Evolutionary conservation across 257 asterid species (phyloP).

Genomic region (Solanum appendiculatum): DNA sequence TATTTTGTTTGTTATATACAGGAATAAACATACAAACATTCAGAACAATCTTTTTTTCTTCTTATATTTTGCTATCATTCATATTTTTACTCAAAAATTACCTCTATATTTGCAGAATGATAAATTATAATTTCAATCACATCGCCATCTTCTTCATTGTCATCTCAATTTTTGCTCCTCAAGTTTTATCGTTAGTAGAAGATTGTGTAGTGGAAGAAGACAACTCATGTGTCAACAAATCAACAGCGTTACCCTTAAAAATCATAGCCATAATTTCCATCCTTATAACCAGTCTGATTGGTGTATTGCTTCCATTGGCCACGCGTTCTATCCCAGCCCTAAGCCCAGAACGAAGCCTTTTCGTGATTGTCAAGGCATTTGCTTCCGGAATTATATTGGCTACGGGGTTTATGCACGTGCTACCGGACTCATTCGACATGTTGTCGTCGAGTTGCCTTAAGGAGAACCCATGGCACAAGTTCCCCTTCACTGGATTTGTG

Average conservation of each 20-base stretch:
- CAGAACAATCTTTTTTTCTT: too few species aligned
- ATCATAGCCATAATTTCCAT: conserved; percentile 50
- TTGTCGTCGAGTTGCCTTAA: conserved; percentile 31
- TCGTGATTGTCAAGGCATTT: conserved; percentile 37
- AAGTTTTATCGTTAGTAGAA: conserved; percentile 16
- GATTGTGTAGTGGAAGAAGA: conserved; percentile 19
- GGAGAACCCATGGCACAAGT: conserved; percentile 51
- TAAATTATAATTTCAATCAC: background rate
- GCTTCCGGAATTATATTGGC: conserved; percentile 49
- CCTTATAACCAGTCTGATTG: conserved; percentile 44
- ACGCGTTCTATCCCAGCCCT: conserved; percentile 37
- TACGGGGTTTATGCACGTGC: conserved; percentile 58
- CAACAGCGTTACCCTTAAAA: conserved; percentile 33
- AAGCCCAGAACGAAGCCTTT: conserved; percentile 26
- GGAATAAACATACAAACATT: too few species aligned
- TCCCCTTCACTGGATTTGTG: conserved; percentile 44
- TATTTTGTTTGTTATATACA: too few species aligned
- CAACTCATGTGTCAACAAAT: conserved; percentile 30
- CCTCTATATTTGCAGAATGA: background rate
- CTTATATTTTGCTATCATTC: too few species aligned
- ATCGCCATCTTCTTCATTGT: conserved; percentile 7
- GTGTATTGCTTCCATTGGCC: conserved; percentile 36
- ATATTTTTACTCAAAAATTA: background rate
- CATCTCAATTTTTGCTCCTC: conserved; percentile 5
- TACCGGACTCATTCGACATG: conserved; percentile 55